Percentiles rank a stretch among this genome's conserved stretches.
phyloP scores from a whole-genome alignment of 352 stramenopile genomes.

The Globisporangium irregulare region DNA sequence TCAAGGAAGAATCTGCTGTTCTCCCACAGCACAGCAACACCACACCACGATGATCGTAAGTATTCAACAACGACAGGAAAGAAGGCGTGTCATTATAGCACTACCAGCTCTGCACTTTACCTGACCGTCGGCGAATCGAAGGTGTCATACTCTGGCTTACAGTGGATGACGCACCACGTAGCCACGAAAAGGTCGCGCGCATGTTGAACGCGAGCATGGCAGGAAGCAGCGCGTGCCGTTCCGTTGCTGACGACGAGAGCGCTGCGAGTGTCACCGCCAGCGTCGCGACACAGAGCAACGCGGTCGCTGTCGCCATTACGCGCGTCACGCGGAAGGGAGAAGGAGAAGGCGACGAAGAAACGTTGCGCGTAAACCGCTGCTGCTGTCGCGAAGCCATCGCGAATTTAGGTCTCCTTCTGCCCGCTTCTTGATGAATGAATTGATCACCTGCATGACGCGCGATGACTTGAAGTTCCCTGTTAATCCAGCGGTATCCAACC shows the following conservation, averaged over 20 bases:
- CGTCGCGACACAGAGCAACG: not conserved
- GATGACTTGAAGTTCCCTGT: not conserved
- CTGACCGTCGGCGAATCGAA: not conserved
- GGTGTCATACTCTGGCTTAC: not conserved
- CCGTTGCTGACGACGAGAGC: not conserved
- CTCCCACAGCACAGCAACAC: not conserved
- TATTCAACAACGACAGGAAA: not conserved
- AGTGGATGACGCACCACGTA: not conserved
- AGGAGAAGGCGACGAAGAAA: not conserved
- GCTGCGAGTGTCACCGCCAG: not conserved
- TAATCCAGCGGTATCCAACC: not conserved
- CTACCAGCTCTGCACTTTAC: not conserved
- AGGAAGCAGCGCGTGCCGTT: not conserved
- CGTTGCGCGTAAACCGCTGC: not conserved
- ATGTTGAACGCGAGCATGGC: constrained; percentile 2
- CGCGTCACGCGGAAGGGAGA: not conserved
- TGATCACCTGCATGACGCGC: too few species aligned
- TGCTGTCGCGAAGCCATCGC: not conserved
- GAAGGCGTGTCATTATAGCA: not conserved
- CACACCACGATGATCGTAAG: not conserved
- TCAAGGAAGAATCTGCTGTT: not conserved
- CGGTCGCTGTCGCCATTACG: not conserved
- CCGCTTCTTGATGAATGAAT: not conserved
- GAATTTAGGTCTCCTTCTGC: not conserved
- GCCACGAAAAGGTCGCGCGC: not conserved